A percentile compares a stretch with the other conserved stretches of the same genome.
Conservation (phyloP, 768 basidiomycete genomes). For the Russula sp. region DNA sequence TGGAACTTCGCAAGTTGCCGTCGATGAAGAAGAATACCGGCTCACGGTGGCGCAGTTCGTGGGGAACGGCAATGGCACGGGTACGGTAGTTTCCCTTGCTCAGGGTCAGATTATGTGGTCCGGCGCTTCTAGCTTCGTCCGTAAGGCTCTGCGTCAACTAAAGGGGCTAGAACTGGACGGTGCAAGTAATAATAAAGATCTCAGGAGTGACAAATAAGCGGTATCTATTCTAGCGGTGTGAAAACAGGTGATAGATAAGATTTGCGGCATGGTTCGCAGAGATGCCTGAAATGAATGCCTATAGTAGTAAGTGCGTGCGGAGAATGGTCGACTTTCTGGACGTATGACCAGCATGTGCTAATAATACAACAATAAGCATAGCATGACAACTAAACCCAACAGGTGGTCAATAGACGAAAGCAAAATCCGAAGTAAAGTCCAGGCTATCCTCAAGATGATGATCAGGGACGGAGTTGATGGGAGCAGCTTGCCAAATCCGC, state of each 20-base stretch:
- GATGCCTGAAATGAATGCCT: constrained; percentile 10
- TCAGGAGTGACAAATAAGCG: constrained; percentile 9
- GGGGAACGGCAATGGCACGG: constrained; percentile 33
- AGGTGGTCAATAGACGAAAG: constrained; percentile 18
- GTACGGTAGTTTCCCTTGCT: constrained; percentile 7
- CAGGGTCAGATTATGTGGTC: constrained; percentile 12
- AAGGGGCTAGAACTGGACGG: constrained; percentile 12
- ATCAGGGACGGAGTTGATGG: constrained; percentile 9
- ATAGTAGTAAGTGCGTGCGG: background rate
- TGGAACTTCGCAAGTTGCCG: constrained; percentile 46
- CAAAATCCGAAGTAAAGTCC: constrained; percentile 19
- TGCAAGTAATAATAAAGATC: background rate
- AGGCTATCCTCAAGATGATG: constrained; percentile 14
- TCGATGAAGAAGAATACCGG: constrained; percentile 48
- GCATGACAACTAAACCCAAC: constrained; percentile 4
- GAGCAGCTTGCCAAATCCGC: constrained; percentile 20
- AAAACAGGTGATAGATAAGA: background rate
- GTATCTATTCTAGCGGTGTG: background rate
- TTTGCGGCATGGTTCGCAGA: background rate
- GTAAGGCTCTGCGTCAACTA: constrained; percentile 16
- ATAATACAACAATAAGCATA: constrained; percentile 20
- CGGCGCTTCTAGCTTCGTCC: constrained; percentile 16
- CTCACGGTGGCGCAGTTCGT: constrained; percentile 59
- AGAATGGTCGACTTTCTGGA: background rate
- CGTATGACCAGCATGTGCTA: constrained; percentile 9